A percentile compares a stretch with the other conserved stretches of the same genome.
Conservation (phyloP, 495 filamentous ascomycete genomes). For the Penicillium silybi region DNA sequence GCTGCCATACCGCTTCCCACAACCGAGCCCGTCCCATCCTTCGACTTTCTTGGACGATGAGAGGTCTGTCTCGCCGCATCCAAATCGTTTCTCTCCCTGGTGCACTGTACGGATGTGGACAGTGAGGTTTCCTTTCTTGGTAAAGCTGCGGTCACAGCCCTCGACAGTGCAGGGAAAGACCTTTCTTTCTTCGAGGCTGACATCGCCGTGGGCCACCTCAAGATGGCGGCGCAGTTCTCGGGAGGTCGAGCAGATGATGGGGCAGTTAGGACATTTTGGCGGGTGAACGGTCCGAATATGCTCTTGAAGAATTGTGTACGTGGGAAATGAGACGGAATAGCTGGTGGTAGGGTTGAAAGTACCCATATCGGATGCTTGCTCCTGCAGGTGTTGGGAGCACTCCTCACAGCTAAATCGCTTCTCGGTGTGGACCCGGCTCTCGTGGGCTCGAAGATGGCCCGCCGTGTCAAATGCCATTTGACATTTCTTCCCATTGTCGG, state of each 20-base stretch:
- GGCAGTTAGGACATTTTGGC: conserved; percentile 70
- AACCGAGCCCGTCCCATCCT: conserved; percentile 66
- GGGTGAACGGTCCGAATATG: conserved; percentile 72
- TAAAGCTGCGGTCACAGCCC: conserved; percentile 69
- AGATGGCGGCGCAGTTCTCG: conserved; percentile 64
- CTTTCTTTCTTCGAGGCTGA: conserved; percentile 57
- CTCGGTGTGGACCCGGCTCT: conserved; percentile 63
- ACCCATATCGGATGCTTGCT: conserved; percentile 15
- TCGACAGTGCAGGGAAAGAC: conserved; percentile 58
- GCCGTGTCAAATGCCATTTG: conserved; percentile 65
- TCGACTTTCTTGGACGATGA: conserved; percentile 51
- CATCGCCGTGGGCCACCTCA: conserved; percentile 62
- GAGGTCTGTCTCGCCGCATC: conserved; percentile 68
- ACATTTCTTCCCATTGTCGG: conserved; percentile 57
- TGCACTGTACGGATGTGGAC: conserved; percentile 76
- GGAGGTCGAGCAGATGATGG: conserved; percentile 55
- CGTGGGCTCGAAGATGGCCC: conserved; percentile 64
- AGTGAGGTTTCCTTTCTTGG: conserved; percentile 72
- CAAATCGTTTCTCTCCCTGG: conserved; percentile 58
- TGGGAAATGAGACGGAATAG: conserved; percentile 59
- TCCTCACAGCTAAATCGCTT: conserved; percentile 68
- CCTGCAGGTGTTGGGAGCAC: conserved; percentile 44
- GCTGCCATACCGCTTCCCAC: conserved; percentile 62
- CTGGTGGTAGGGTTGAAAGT: conserved; percentile 5
- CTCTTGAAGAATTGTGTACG: conserved; percentile 61